phyloP scores from a whole-genome alignment of 768 basidiomycete species.

The Myochromella boudieri region DNA sequence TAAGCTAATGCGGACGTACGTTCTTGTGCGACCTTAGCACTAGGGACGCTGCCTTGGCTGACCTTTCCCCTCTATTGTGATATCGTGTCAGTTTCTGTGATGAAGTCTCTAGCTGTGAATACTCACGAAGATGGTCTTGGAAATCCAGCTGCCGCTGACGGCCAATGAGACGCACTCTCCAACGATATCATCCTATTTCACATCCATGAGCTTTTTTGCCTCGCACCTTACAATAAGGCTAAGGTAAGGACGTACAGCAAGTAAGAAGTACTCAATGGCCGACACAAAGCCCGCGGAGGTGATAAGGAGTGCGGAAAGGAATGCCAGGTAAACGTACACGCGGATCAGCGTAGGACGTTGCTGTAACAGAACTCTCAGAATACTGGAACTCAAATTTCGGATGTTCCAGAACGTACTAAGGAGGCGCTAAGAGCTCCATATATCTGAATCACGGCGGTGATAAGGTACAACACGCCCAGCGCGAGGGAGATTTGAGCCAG shows the following conservation, averaged over 20 bases:
- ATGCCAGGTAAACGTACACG: conserved; percentile 22
- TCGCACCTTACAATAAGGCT: background rate
- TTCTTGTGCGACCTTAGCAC: conserved; percentile 28
- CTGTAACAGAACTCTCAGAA: conserved; percentile 8
- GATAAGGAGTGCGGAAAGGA: conserved; percentile 35
- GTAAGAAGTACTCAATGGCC: conserved; percentile 37
- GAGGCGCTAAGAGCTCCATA: conserved; percentile 18
- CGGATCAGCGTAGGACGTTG: conserved; percentile 24
- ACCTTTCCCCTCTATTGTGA: conserved; percentile 30
- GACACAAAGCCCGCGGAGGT: conserved; percentile 34
- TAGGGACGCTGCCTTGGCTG: conserved; percentile 29
- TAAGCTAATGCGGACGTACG: conserved; percentile 24
- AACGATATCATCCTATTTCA: conserved; percentile 35
- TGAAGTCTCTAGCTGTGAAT: background rate
- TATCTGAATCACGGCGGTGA: conserved; percentile 21
- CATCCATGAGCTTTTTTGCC: too few relatives aligned
- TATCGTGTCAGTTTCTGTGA: background rate
- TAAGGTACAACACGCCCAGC: conserved; percentile 32
- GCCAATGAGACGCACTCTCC: conserved; percentile 35
- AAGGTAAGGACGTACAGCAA: conserved; percentile 28
- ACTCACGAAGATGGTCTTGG: conserved; percentile 40
- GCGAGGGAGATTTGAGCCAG: conserved; percentile 35
- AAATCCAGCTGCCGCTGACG: conserved; percentile 28
- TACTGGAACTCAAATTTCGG: background rate
- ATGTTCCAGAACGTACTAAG: conserved; percentile 11